Evolutionary conservation across 2,329 filamentous ascomycete species (phyloP).

Genomic region (Diaporthe batatas): DNA sequence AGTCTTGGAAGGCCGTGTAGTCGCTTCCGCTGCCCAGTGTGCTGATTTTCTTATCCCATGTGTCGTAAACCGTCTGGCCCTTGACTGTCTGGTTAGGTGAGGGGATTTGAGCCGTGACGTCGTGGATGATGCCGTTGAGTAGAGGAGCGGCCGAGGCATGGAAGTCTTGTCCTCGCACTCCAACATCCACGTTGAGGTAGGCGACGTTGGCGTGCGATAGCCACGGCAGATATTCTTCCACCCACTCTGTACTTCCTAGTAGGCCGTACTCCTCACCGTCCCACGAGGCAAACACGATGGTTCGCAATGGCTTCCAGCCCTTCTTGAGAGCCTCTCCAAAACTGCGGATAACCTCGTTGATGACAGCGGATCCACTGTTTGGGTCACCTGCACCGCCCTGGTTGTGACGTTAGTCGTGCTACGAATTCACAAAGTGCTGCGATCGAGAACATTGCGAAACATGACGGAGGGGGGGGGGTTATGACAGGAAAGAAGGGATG

Average conservation of each 20-base stretch:
- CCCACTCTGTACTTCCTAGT: conserved; percentile 87
- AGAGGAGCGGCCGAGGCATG: conserved; percentile 74
- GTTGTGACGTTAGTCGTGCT: neutral
- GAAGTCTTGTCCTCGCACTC: conserved; percentile 58
- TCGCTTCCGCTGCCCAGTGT: conserved; percentile 76
- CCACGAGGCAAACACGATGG: conserved; percentile 79
- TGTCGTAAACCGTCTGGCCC: conserved; percentile 56
- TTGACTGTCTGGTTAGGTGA: conserved; percentile 47
- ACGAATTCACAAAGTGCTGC: neutral
- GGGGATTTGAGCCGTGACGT: conserved; percentile 39
- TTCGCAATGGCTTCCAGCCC: conserved; percentile 58
- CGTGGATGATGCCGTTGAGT: conserved; percentile 68
- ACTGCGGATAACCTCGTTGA: conserved; percentile 83
- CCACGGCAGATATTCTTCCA: conserved; percentile 86
- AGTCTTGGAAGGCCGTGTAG: conserved; percentile 77
- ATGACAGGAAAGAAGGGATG: neutral
- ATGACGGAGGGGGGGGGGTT: neutral
- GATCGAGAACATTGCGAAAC: neutral
- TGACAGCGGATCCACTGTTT: conserved; percentile 82
- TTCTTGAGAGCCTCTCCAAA: conserved; percentile 78
- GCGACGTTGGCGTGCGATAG: conserved; percentile 77
- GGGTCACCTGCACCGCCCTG: conserved; percentile 83
- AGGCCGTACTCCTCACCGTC: conserved; percentile 84
- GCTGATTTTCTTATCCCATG: conserved; percentile 61
- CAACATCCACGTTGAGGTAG: conserved; percentile 85